Evolutionary conservation across 2,329 filamentous ascomycete genomes (phyloP).

Genomic region (Phyllosticta capitalensis): DNA sequence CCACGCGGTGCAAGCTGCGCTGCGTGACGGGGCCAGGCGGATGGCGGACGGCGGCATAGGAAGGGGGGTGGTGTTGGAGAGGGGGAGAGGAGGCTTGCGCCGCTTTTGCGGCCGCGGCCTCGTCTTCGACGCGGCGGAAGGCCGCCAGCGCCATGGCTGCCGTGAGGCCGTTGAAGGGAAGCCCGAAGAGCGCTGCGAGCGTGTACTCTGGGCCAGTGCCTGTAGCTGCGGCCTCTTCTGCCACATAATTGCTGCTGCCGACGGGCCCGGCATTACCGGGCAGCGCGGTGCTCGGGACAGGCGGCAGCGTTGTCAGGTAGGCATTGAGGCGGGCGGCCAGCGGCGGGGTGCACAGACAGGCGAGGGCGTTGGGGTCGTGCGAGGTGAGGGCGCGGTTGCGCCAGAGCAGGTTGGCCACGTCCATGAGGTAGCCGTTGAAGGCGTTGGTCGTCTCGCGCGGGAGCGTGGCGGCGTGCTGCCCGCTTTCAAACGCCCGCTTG

Average conservation of each 20-base stretch:
- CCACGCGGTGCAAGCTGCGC: slow-evolving; percentile 28
- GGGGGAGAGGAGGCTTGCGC: slow-evolving; percentile 28
- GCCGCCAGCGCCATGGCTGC: slow-evolving; percentile 38
- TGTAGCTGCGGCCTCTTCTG: slow-evolving; percentile 19
- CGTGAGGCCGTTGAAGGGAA: slow-evolving; percentile 39
- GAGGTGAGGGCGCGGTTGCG: slow-evolving; percentile 60
- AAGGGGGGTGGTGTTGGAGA: not conserved
- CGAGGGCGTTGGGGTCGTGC: slow-evolving; percentile 51
- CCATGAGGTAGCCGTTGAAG: slow-evolving; percentile 81
- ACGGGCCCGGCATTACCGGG: slow-evolving; percentile 26
- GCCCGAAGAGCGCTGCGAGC: slow-evolving; percentile 35
- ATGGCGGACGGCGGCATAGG: not conserved
- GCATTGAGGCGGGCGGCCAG: slow-evolving; percentile 35
- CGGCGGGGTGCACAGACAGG: slow-evolving; percentile 40
- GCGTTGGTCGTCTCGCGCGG: slow-evolving; percentile 34
- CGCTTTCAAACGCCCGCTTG: slow-evolving; percentile 61
- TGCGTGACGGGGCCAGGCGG: slow-evolving; percentile 19
- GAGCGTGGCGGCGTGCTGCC: slow-evolving; percentile 18
- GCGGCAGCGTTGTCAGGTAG: slow-evolving; percentile 31
- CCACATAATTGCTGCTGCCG: slow-evolving; percentile 33
- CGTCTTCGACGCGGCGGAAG: slow-evolving; percentile 40
- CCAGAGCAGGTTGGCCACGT: slow-evolving; percentile 79
- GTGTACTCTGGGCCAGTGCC: slow-evolving; percentile 32
- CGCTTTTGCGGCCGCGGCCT: slow-evolving; percentile 40
- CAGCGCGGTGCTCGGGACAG: slow-evolving; percentile 24